A percentile compares a stretch with the other conserved stretches of the same genome.
Evolutionary conservation across 1,284 basidiomycete genomes (phyloP).

Genomic region (Kalmanozyma brasiliensis): DNA sequence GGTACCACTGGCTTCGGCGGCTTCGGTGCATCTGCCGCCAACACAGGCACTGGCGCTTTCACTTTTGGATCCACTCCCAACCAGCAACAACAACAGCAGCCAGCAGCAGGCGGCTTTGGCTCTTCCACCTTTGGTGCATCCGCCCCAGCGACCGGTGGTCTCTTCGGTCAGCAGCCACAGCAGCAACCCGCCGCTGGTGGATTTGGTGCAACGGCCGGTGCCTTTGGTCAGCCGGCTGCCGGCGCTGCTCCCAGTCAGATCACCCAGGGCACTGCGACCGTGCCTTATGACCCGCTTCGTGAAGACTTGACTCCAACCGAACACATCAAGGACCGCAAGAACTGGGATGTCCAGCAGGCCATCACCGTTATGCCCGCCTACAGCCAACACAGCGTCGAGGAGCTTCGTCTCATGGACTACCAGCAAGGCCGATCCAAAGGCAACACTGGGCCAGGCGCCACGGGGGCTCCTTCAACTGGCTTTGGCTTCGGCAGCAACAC

Average conservation of each 20-base stretch:
- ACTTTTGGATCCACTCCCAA: conserved; percentile 44
- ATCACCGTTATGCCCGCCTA: conserved; percentile 61
- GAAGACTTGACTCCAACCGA: conserved; percentile 59
- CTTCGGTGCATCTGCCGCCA: conserved; percentile 43
- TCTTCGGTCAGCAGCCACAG: conserved; percentile 52
- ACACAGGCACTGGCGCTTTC: conserved; percentile 37
- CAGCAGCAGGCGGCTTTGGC: conserved; percentile 45
- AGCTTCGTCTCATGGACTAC: conserved; percentile 61
- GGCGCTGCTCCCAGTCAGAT: conserved; percentile 34
- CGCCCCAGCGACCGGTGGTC: conserved; percentile 26
- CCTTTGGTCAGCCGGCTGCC: conserved; percentile 37
- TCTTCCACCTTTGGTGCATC: conserved; percentile 37
- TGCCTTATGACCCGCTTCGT: conserved; percentile 56
- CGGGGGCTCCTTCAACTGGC: conserved; percentile 35
- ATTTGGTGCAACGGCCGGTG: conserved; percentile 39
- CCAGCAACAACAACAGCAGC: conserved; percentile 41
- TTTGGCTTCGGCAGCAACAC: conserved; percentile 51
- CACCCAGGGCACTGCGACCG: conserved; percentile 58
- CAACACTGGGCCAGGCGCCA: conserved; percentile 50
- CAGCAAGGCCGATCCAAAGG: conserved; percentile 57
- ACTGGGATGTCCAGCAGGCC: conserved; percentile 60
- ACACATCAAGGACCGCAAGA: conserved; percentile 58
- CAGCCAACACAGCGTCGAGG: conserved; percentile 53
- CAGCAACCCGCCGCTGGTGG: conserved; percentile 43
- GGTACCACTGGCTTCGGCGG: conserved; percentile 55